A percentile compares a stretch with the other conserved stretches of the same genome.
Evolutionary conservation across 352 stramenopile species (phyloP).

Genomic region (Phytopythium sindhum): DNA sequence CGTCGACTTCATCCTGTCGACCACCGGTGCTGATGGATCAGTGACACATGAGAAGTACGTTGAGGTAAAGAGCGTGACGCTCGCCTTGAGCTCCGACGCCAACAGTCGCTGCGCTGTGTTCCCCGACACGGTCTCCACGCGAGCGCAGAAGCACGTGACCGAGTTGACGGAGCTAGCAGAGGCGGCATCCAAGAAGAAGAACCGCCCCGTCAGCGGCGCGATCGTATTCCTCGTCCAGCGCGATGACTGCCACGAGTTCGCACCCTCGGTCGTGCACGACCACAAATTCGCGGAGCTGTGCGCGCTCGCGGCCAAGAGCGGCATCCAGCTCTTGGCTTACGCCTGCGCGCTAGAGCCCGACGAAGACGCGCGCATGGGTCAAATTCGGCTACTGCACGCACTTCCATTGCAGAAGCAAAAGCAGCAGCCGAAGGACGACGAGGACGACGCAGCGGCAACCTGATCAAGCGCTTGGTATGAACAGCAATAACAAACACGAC

Average conservation of each 20-base stretch:
- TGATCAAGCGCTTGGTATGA: background rate
- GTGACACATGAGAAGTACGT: conserved; percentile 63
- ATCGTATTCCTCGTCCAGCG: conserved; percentile 82
- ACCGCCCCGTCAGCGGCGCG: conserved; percentile 33
- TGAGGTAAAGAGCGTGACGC: conserved; percentile 84
- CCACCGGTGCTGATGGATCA: conserved; percentile 21
- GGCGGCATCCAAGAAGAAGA: conserved; percentile 9
- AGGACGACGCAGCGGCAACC: background rate
- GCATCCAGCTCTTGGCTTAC: conserved; percentile 69
- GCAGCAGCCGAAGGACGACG: background rate
- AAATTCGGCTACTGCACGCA: conserved; percentile 35
- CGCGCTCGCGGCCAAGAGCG: conserved; percentile 28
- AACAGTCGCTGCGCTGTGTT: conserved; percentile 53
- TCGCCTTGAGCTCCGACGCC: conserved; percentile 23
- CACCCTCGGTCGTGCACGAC: conserved; percentile 62
- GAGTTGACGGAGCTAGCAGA: conserved; percentile 67
- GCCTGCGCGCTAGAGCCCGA: conserved; percentile 48
- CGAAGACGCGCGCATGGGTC: conserved; percentile 24
- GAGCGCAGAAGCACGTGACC: conserved; percentile 72
- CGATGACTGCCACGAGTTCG: conserved; percentile 68
- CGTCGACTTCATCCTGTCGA: conserved; percentile 79
- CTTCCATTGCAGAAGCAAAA: conserved; percentile 25
- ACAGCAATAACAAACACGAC: background rate
- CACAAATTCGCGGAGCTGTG: conserved; percentile 66
- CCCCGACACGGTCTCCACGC: conserved; percentile 71